phyloP scores from a whole-genome alignment of 768 basidiomycete genomes.

The Pleurotus salmoneostramineus region DNA sequence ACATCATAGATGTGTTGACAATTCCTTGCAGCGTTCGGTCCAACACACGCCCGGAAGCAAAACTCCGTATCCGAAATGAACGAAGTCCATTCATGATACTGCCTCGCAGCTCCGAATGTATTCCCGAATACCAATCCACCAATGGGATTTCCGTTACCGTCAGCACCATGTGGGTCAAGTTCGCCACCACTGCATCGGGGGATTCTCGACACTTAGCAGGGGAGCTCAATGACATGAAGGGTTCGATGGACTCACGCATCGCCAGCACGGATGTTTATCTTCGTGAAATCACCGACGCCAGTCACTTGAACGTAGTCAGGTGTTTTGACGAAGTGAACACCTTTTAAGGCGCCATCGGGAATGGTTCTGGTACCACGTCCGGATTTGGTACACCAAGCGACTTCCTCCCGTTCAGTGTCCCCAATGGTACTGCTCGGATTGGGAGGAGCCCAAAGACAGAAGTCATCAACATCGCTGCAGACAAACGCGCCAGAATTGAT shows the following conservation, averaged over 20 bases:
- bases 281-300: slow-evolving; percentile 55
- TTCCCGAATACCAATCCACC: slow-evolving; percentile 14
- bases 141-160: slow-evolving; percentile 24
- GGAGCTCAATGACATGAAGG: no score
- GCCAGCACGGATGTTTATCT: slow-evolving; percentile 50
- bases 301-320: slow-evolving; percentile 59
- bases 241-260: no score
- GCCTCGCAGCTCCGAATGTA: slow-evolving; percentile 30
- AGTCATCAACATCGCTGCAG: slow-evolving; percentile 10
- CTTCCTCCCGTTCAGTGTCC: slow-evolving; percentile 9
- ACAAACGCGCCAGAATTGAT: neutral
- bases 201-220: no score
- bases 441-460: slow-evolving; percentile 12
- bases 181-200: slow-evolving; percentile 22
- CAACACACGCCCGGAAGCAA: slow-evolving; percentile 75
- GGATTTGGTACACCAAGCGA: slow-evolving; percentile 12
- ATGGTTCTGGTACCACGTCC: slow-evolving; percentile 42
- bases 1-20: slow-evolving; percentile 82
- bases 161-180: slow-evolving; percentile 55
- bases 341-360: slow-evolving; percentile 30
- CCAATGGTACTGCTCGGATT: slow-evolving; percentile 8
- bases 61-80: slow-evolving; percentile 70
- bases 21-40: slow-evolving; percentile 49
- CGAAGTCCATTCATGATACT: slow-evolving; percentile 83
- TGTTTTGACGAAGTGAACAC: slow-evolving; percentile 42